Conservation (phyloP, 352 stramenopile species). For the Phytophthora idaei region DNA sequence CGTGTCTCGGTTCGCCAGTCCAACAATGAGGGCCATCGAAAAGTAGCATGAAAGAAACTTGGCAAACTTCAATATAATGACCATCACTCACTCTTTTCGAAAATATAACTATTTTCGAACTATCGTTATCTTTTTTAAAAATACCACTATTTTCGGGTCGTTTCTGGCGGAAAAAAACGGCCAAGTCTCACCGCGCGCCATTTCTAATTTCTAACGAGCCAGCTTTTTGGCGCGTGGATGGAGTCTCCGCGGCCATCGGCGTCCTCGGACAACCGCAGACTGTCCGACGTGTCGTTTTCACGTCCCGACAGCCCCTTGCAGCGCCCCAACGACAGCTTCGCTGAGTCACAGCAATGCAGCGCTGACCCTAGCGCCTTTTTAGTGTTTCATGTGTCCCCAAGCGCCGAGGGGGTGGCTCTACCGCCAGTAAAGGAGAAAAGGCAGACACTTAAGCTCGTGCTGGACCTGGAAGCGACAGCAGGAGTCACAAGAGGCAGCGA, state of each 20-base stretch:
- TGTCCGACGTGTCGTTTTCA: slow-evolving; percentile 35
- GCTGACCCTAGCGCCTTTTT: slow-evolving; percentile 66
- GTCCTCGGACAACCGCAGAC: slow-evolving; percentile 25
- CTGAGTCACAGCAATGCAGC: slow-evolving; percentile 61
- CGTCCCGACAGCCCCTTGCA: slow-evolving; percentile 21
- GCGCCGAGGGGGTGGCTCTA: slow-evolving; percentile 14
- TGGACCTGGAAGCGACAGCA: slow-evolving; percentile 35
- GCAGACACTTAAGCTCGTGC: slow-evolving; percentile 31
- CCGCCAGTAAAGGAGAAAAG: slow-evolving; percentile 7
- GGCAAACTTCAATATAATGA: slow-evolving; percentile 21
- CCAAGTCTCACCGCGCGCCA: slow-evolving; percentile 2
- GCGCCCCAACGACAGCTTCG: slow-evolving; percentile 44
- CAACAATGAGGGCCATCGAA: no score
- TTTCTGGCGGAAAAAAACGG: slow-evolving; percentile 19
- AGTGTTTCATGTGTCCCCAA: slow-evolving; percentile 35
- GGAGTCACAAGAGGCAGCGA: slow-evolving; percentile 8
- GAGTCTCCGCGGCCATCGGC: slow-evolving; percentile 11
- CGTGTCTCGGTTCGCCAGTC: no score
- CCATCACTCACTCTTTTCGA: slow-evolving; percentile 13
- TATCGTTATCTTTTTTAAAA: background rate
- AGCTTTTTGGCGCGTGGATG: slow-evolving; percentile 3
- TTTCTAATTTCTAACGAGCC: slow-evolving; percentile 9
- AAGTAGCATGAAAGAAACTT: no score
- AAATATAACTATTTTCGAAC: background rate
- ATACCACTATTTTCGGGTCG: background rate